These are phyloP conservation scores for Lasiosphaeris hirsuta DNA, from an alignment of 495 filamentous ascomycete genomes.

Conservation along the genomic window DNA sequence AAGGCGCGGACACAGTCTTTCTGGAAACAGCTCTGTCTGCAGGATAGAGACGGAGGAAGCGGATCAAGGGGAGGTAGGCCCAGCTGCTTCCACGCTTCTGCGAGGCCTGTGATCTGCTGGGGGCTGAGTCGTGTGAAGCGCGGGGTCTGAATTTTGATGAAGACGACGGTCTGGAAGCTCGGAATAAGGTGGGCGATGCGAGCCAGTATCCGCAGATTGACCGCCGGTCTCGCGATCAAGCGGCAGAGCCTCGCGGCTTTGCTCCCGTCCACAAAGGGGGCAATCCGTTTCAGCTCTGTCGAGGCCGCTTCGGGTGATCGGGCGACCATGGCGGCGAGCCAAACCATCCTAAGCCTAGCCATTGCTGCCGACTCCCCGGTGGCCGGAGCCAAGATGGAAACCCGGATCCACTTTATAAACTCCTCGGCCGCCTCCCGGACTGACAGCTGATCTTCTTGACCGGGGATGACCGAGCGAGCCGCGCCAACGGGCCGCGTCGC, in stretches of 20 bases:
- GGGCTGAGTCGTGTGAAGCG: neutral
- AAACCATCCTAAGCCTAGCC: neutral
- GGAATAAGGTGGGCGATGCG: neutral
- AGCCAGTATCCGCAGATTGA: neutral
- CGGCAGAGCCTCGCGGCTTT: neutral
- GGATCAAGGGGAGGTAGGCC: neutral
- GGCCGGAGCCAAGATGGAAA: neutral
- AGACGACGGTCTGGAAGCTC: neutral
- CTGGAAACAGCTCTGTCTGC: neutral
- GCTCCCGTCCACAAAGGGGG: neutral
- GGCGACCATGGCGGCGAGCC: neutral
- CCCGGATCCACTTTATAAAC: neutral
- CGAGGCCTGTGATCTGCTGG: neutral
- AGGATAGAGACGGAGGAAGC: neutral
- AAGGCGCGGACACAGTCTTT: constrained; percentile 4
- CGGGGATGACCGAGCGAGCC: neutral
- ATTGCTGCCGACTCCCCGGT: neutral
- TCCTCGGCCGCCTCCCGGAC: neutral
- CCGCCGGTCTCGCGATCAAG: neutral
- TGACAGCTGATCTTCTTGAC: neutral
- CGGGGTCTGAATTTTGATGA: neutral
- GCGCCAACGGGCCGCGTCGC: neutral
- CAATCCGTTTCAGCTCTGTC: neutral
- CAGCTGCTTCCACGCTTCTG: constrained; percentile 1
- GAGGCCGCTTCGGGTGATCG: neutral